These are phyloP conservation scores for Canavalia ensiformis DNA, from an alignment of 306 rosid species.

Conservation along the genomic window DNA sequence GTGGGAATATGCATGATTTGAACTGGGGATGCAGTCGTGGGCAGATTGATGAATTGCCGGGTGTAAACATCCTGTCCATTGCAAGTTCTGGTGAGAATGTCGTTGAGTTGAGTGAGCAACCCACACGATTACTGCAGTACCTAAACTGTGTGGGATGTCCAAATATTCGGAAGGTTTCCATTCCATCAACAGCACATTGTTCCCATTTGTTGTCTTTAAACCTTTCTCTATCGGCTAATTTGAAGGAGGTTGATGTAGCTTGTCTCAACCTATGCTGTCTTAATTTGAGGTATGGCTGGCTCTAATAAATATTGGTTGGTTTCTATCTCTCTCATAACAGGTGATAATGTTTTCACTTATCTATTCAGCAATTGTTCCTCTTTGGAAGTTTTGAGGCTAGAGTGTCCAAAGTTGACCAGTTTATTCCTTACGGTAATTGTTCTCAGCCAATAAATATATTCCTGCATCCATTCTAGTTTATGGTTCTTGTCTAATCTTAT, in stretches of 20 bases:
- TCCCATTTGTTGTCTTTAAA: constrained; percentile 70
- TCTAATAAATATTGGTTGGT: constrained; percentile 7
- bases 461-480: neutral
- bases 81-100: constrained; percentile 51
- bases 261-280: constrained; percentile 92
- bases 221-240: constrained; percentile 82
- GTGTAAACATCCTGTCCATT: constrained; percentile 48
- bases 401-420: constrained; percentile 86
- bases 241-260: constrained; percentile 92
- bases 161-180: constrained; percentile 88
- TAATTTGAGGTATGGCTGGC: constrained; percentile 75
- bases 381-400: constrained; percentile 87
- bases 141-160: constrained; percentile 95
- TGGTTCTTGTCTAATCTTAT: constrained; percentile 22
- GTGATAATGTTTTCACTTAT: constrained; percentile 42
- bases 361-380: constrained; percentile 80
- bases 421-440: constrained; percentile 87
- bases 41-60: constrained; percentile 53
- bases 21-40: constrained; percentile 75
- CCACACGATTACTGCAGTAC: constrained; percentile 81
- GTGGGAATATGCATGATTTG: constrained; percentile 95
- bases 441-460: constrained; percentile 24
- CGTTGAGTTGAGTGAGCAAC: constrained; percentile 62
- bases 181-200: constrained; percentile 87
- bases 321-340: constrained; percentile 31